Conservation (phyloP, 345 rosid genomes). For the Citrus cavaleriei region DNA sequence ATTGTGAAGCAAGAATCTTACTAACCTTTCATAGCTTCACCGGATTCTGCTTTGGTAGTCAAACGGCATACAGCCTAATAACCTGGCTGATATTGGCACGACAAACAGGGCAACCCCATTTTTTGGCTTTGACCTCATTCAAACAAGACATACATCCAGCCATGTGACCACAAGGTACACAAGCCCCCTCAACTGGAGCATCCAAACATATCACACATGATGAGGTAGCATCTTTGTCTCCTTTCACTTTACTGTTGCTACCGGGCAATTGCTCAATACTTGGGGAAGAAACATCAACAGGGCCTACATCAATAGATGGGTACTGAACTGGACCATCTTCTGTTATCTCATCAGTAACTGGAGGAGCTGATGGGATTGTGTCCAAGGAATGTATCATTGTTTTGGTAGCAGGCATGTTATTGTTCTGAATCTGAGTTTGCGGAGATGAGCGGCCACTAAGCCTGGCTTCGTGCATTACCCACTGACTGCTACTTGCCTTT, state of each 20-base stretch:
- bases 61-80: constrained; percentile 70
- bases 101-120: constrained; percentile 95
- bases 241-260: constrained; percentile 35
- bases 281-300: constrained; percentile 40
- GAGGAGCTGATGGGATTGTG: constrained; percentile 66
- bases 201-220: constrained; percentile 81
- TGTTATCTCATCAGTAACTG: constrained; percentile 30
- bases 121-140: constrained; percentile 74
- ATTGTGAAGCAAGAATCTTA: neutral
- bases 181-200: constrained; percentile 90
- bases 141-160: constrained; percentile 95
- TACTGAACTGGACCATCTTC: constrained; percentile 74
- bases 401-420: constrained; percentile 8
- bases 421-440: constrained; percentile 15
- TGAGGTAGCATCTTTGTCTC: constrained; percentile 40
- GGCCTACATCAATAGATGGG: constrained; percentile 69
- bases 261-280: constrained; percentile 21
- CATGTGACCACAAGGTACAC: constrained; percentile 98
- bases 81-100: constrained; percentile 85
- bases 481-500: constrained; percentile 26
- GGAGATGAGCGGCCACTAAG: constrained; percentile 18
- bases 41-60: constrained; percentile 16
- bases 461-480: constrained; percentile 23
- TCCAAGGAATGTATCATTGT: constrained; percentile 22
- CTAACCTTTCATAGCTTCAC: constrained; percentile 7